Conservation (phyloP, 352 stramenopile species). For the Phytopythium vexans region DNA sequence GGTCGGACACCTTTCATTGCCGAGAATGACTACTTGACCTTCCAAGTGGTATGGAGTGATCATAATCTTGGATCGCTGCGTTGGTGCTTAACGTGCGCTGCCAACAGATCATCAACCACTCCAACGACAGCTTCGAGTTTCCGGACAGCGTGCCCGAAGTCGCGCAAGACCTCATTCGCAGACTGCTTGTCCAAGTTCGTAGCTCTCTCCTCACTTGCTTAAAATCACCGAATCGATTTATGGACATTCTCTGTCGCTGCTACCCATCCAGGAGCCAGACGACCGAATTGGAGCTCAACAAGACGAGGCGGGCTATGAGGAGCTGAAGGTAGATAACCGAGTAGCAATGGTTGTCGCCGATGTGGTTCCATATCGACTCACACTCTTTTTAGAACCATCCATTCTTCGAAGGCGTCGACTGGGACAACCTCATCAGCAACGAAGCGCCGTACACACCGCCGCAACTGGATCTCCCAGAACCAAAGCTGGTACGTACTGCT, state of each 20-base stretch:
- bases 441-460: conserved; percentile 58
- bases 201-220: not conserved
- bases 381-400: conserved; percentile 42
- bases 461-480: conserved; percentile 51
- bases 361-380: not conserved
- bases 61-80: not conserved
- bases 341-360: not conserved
- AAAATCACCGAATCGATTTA: not conserved
- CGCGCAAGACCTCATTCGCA: conserved; percentile 69
- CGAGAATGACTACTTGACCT: conserved; percentile 90
- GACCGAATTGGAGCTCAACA: conserved; percentile 71
- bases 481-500: conserved; percentile 38
- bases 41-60: conserved; percentile 64
- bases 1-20: conserved; percentile 84
- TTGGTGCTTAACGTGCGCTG: not conserved
- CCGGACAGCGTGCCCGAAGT: conserved; percentile 59
- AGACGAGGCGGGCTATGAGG: conserved; percentile 59
- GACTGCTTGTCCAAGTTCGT: conserved; percentile 66
- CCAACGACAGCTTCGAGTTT: conserved; percentile 73
- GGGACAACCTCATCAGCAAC: conserved; percentile 52
- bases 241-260: not conserved
- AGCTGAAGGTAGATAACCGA: conserved; percentile 47
- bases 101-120: conserved; percentile 76
- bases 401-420: conserved; percentile 81
- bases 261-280: conserved; percentile 26